phyloP scores from a whole-genome alignment of 192 early-diverging fungal genomes.

The Dimargaris xerosporica region DNA sequence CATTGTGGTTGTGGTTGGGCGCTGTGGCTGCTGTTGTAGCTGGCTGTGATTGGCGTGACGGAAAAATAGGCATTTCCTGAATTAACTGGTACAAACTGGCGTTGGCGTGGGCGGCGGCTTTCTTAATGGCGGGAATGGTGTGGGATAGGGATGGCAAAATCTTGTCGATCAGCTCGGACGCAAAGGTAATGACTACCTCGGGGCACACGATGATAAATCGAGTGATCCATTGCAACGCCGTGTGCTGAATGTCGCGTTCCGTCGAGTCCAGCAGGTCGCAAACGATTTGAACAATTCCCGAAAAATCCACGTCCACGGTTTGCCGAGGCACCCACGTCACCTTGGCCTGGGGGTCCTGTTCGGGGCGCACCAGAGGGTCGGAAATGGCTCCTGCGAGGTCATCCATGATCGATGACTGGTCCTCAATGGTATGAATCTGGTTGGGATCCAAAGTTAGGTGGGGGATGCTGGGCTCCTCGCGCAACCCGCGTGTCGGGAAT shows the following conservation, averaged over 20 bases:
- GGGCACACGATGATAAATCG: slow-evolving; percentile 74
- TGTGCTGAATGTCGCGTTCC: slow-evolving; percentile 85
- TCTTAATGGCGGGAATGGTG: slow-evolving; percentile 41
- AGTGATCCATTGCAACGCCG: slow-evolving; percentile 81
- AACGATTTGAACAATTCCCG: slow-evolving; percentile 68
- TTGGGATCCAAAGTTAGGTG: neutral
- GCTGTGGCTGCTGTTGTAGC: neutral
- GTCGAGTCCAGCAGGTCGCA: slow-evolving; percentile 51
- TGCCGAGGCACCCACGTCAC: slow-evolving; percentile 59
- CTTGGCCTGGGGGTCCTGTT: slow-evolving; percentile 18
- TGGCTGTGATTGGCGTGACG: neutral
- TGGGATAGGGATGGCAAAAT: slow-evolving; percentile 82
- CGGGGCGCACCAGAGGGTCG: neutral
- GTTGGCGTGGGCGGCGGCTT: slow-evolving; percentile 73
- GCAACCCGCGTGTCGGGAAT: neutral
- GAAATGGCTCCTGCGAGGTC: slow-evolving; percentile 7
- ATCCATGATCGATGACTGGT: neutral
- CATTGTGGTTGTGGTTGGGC: neutral
- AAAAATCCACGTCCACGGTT: slow-evolving; percentile 68
- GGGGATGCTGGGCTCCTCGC: neutral
- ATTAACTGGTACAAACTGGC: slow-evolving; percentile 62
- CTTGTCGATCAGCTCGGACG: slow-evolving; percentile 63
- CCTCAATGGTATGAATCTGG: neutral
- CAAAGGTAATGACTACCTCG: slow-evolving; percentile 66
- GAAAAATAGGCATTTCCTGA: slow-evolving; percentile 36